Base-by-base conservation (phyloP, 2,329 filamentous ascomycete genomes). In the Metarhizium robertsii region DNA sequence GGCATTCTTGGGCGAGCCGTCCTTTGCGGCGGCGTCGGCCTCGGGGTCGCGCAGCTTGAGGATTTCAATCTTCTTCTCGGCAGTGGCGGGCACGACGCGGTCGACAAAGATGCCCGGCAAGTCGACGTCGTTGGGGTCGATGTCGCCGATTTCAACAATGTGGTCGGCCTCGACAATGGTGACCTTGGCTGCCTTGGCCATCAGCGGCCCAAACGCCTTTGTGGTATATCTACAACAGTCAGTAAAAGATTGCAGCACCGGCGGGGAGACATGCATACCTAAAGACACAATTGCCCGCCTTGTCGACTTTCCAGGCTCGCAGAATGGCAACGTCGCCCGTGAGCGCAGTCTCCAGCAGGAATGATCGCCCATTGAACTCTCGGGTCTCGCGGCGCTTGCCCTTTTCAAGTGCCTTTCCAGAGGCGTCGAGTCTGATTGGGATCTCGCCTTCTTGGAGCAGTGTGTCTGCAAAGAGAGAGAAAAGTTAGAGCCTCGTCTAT, bases 81-180 rank as follows among this genome's bases (percentile, higher is more conserved):
- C 79, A 0, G 85, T 90, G 0, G 86, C 83, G 18, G 86, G 86
- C 1, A 95, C 85, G 54, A 95, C 87, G 50, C 89, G 81, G 67
- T 92, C 86, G 64, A 95, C 85, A 67, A 85, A 94, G 61, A 95
- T 91, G 10, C 90, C 89, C 0, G 88, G 88, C 3, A 95, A 76
- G 64, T 94, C 85, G 5, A 95, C 84, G 47, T 85, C 81, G 58
- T 88, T 85, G 2, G 90, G 84, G 53, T 85, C 79, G 43, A 95
- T 85, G 2, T 82, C 80, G 29, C 90, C 90, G 1, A 84, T 70
- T 2, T 86, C 83, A 53, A 95, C 90, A 57, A 95, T 90, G 59
- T 92, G 79, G 65, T 95, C 90, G 1, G 90, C 90, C 67, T 95
- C 90, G 42, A 94, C 88, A 45, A 95, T 92, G 30, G 88, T 86